Evolutionary conservation across 2,329 filamentous ascomycete genomes (phyloP).

Genomic region (Aspergillus flavus): DNA sequence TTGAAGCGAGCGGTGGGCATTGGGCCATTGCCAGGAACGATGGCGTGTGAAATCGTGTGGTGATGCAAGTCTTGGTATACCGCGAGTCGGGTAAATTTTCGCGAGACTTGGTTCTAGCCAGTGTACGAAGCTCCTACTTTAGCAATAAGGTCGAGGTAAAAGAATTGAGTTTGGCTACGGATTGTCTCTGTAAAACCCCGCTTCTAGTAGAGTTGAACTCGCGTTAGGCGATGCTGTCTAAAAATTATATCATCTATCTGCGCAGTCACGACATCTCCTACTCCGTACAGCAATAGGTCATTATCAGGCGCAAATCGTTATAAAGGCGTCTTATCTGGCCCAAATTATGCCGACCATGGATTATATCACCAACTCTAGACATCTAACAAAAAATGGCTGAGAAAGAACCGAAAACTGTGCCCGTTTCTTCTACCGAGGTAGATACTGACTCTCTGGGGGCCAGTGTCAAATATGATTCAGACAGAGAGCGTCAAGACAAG

Average conservation of each 20-base stretch:
- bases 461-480: background rate
- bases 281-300: background rate
- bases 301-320: background rate
- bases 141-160: background rate
- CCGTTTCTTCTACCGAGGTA: background rate
- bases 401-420: background rate
- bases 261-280: background rate
- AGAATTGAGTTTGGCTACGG: background rate
- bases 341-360: background rate
- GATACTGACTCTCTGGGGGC: background rate
- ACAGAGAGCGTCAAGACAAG: background rate
- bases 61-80: background rate
- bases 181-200: background rate
- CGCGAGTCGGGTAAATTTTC: background rate
- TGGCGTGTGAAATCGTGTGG: background rate
- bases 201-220: too few species aligned
- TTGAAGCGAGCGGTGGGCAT: background rate
- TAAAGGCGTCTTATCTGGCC: background rate
- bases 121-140: background rate
- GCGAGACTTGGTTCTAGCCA: background rate
- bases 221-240: background rate
- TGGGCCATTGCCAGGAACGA: background rate
- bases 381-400: background rate
- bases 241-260: background rate
- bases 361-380: background rate